phyloP scores from a whole-genome alignment of 2,329 filamentous ascomycete genomes.

The Trichoderma breve region DNA sequence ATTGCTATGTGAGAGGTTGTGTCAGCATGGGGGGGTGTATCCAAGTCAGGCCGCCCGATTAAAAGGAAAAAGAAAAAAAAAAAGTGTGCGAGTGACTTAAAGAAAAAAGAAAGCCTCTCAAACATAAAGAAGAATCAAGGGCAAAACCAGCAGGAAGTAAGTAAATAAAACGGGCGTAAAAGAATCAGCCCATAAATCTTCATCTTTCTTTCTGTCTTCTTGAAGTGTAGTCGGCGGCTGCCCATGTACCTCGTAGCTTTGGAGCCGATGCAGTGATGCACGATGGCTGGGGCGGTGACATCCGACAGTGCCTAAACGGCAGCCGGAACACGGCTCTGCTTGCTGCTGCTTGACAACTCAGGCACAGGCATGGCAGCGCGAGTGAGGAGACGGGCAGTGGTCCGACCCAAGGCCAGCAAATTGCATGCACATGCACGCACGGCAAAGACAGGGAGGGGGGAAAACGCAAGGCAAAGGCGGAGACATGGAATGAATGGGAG shows the following conservation, averaged over 20 bases:
- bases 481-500: conserved; percentile 15
- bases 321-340: conserved; percentile 7
- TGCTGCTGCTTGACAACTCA: neutral
- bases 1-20: conserved; percentile 51
- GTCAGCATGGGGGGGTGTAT: neutral
- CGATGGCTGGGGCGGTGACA: conserved; percentile 9
- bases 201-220: neutral
- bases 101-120: neutral
- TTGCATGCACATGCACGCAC: conserved; percentile 19
- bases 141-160: neutral
- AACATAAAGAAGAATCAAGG: neutral
- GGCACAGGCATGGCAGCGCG: neutral
- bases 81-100: no score
- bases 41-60: neutral
- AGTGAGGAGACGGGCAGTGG: neutral
- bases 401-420: conserved; percentile 16
- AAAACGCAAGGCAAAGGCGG: conserved; percentile 12
- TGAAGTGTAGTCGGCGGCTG: neutral
- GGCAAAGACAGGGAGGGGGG: conserved; percentile 16
- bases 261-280: neutral
- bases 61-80: neutral
- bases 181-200: neutral
- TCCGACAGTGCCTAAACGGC: conserved; percentile 15
- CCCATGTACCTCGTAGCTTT: neutral
- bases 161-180: neutral